These are phyloP conservation scores for Aristolochia contorta DNA, from an alignment of 164 flowering plant genomes.

Conservation along the genomic window DNA sequence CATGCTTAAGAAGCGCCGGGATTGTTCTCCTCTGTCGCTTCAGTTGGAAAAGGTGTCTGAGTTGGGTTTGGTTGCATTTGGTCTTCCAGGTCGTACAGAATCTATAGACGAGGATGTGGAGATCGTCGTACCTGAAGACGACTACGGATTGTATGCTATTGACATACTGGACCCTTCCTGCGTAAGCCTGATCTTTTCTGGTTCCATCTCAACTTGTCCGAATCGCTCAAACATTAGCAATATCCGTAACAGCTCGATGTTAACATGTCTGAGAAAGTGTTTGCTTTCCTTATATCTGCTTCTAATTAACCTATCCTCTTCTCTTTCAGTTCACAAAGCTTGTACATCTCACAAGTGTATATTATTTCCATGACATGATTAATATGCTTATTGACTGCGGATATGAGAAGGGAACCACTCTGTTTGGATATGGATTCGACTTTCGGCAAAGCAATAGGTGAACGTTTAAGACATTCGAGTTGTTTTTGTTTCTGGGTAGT, in stretches of 20 bases:
- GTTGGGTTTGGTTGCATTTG: not conserved
- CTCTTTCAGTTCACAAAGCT: slow-evolving; percentile 41
- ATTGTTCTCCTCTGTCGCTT: not conserved
- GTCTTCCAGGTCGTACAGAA: slow-evolving; percentile 65
- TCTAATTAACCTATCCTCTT: not conserved
- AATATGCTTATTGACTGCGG: slow-evolving; percentile 79
- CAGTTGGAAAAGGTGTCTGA: not conserved
- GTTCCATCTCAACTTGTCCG: too few relatives aligned
- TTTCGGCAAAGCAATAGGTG: slow-evolving; percentile 96
- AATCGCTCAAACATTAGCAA: too few relatives aligned
- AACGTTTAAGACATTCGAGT: too few relatives aligned
- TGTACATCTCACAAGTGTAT: slow-evolving; percentile 51
- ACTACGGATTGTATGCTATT: slow-evolving; percentile 84
- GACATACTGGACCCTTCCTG: slow-evolving; percentile 81
- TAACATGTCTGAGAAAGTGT: too few relatives aligned
- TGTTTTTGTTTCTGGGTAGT: too few relatives aligned
- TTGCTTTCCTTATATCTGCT: too few relatives aligned
- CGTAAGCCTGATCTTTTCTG: slow-evolving; percentile 20
- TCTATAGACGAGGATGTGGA: slow-evolving; percentile 44
- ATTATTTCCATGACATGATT: slow-evolving; percentile 88
- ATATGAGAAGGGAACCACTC: slow-evolving; percentile 72
- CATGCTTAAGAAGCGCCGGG: too few relatives aligned
- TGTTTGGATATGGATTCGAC: slow-evolving; percentile 92
- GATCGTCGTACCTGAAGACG: slow-evolving; percentile 72
- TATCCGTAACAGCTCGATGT: too few relatives aligned